Base-by-base conservation (phyloP, 257 asterid species). In the Henckelia pumila region DNA sequence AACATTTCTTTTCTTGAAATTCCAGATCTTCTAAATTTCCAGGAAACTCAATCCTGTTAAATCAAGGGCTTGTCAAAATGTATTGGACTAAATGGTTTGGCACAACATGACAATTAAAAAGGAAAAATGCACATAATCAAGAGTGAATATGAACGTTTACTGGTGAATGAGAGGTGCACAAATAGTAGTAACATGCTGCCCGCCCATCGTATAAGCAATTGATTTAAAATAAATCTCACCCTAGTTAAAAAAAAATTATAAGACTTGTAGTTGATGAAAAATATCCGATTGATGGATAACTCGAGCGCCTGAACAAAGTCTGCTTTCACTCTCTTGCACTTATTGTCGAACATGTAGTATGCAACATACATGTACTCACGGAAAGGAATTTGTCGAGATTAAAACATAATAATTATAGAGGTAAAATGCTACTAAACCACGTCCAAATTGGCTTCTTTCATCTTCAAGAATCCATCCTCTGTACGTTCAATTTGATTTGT, bases 341-440 rank as follows among this genome's bases (percentile, higher is more conserved):
- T 70, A 73, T 78, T 56, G 17, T 70, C 82, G 23, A 70, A 62
- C 76, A 70, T n/a, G 2, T 62, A 2, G 21, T 40, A 8, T 62
- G 79, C 77, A 49, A 11, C 30, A 13, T 13, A 13, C 1, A 40
- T 40, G 0, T 13, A 13, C 50, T 35, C 47, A 10, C 16, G 16
- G 14, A 10, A 35, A 35, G 3, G 0, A 0, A 35, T 2, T 35
- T 2, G 0, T 8, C 47, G 0, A 1, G 4, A 35, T 10, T 5
- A 35, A 33, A 35, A 35, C 3, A 0, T 8, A 35, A 16, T 35
- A 35, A 35, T 35, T 35, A 35, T 16, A 35, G 47, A 8, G 47
- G 47, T 10, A 9, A 35, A 35, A 10, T 11, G 6, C 3, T 13
- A n/a, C n/a, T 13, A 13, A 40, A 2, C 50, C 50, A 40, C 17